A percentile compares a stretch with the other conserved stretches of the same genome.
Evolutionary conservation across 2,329 filamentous ascomycete genomes (phyloP).

Genomic region (Claviceps sp.): DNA sequence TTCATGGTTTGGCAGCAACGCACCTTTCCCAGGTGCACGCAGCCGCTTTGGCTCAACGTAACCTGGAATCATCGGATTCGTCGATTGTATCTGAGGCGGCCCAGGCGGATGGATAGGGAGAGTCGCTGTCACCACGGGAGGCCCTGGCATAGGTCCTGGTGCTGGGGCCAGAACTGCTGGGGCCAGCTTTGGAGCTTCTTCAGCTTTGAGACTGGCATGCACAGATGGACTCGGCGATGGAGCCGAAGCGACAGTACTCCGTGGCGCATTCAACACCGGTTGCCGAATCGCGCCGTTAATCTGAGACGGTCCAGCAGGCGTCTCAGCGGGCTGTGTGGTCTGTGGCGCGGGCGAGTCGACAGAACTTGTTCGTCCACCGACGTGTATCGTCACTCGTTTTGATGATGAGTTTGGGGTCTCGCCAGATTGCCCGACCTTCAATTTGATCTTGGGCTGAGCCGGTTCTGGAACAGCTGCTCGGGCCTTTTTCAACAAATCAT

Average conservation of each 20-base stretch:
- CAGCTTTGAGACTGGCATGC: constrained; percentile 20
- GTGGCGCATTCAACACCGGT: constrained; percentile 22
- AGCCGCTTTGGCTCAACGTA: constrained; percentile 23
- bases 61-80: constrained; percentile 16
- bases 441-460: constrained; percentile 62
- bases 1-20: background rate
- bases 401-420: constrained; percentile 28
- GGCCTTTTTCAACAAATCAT: constrained; percentile 54
- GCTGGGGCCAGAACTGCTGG: constrained; percentile 12
- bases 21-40: constrained; percentile 31
- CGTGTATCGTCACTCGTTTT: constrained; percentile 60
- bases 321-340: constrained; percentile 14
- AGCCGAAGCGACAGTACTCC: constrained; percentile 25
- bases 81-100: constrained; percentile 13
- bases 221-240: constrained; percentile 33
- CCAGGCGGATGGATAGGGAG: constrained; percentile 8
- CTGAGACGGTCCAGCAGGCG: constrained; percentile 9
- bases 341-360: constrained; percentile 38
- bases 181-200: constrained; percentile 18
- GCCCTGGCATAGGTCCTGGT: constrained; percentile 6
- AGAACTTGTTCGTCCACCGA: constrained; percentile 45
- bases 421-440: constrained; percentile 48
- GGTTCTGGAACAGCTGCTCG: constrained; percentile 62
- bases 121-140: constrained; percentile 6
- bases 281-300: constrained; percentile 14